Evolutionary conservation across 164 flowering plant species (phyloP).

Genomic region (Nymphaea thermarum): DNA sequence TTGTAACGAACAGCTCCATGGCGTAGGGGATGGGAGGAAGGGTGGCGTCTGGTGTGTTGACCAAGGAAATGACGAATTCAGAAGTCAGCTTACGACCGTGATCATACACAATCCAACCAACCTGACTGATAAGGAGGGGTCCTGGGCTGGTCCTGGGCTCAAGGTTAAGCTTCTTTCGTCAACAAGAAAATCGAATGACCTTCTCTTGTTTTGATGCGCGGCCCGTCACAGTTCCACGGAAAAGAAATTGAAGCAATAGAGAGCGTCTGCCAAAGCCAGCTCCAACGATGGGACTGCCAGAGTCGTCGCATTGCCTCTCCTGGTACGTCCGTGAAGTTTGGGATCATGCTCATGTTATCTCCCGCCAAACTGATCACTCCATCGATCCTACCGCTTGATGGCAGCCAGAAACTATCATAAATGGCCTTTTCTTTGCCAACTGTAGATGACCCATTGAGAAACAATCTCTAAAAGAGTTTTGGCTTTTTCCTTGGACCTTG

Average conservation of each 20-base stretch:
- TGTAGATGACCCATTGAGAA: too few species aligned
- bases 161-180: neutral
- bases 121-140: too few species aligned
- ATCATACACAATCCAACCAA: too few species aligned
- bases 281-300: neutral
- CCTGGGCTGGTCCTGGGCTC: too few species aligned
- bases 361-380: constrained; percentile 4
- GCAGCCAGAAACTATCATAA: constrained; percentile 34
- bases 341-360: neutral
- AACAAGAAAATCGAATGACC: neutral
- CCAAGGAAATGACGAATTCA: constrained; percentile 7
- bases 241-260: constrained; percentile 6
- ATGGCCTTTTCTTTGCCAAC: too few species aligned
- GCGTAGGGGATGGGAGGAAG: constrained; percentile 42
- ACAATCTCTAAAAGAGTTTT: too few species aligned
- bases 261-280: neutral
- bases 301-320: constrained; percentile 3
- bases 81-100: too few species aligned
- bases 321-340: constrained; percentile 15
- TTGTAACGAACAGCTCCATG: constrained; percentile 19
- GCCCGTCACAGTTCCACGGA: constrained; percentile 9
- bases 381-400: neutral
- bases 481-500: too few species aligned
- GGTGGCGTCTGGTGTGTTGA: constrained; percentile 15
- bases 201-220: neutral